Evolutionary conservation across 495 filamentous ascomycete species (phyloP).

Genomic region (Penicillium simplicissimum): DNA sequence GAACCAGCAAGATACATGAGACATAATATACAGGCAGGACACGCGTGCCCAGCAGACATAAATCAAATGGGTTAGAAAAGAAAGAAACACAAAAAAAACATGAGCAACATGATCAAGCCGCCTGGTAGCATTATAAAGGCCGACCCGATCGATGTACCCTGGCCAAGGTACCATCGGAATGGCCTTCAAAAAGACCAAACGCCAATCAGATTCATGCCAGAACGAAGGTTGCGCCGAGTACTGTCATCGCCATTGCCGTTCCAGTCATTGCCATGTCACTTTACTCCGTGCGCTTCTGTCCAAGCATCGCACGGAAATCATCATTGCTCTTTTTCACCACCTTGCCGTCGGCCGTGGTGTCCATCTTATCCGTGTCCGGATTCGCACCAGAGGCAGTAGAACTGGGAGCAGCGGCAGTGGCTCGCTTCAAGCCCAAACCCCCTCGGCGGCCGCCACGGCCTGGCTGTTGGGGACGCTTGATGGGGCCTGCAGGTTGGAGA

Average conservation of each 20-base stretch:
- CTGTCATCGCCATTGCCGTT: constrained; percentile 23
- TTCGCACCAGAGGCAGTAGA: constrained; percentile 17
- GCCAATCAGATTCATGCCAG: constrained; percentile 29
- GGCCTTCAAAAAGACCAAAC: constrained; percentile 17
- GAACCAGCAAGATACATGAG: constrained; percentile 22
- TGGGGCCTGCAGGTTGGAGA: constrained; percentile 52
- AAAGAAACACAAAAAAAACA: background rate
- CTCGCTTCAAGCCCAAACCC: constrained; percentile 58
- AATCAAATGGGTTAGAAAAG: constrained; percentile 5
- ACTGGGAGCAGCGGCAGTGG: constrained; percentile 16
- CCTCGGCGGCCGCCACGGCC: constrained; percentile 53
- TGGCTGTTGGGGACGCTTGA: constrained; percentile 59
- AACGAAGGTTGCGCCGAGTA: constrained; percentile 27
- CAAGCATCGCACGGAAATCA: constrained; percentile 82
- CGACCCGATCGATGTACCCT: constrained; percentile 10
- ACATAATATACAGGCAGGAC: constrained; percentile 36
- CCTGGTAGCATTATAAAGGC: constrained; percentile 11
- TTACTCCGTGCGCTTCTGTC: constrained; percentile 38
- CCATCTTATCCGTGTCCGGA: constrained; percentile 40
- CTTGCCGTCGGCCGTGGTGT: constrained; percentile 36
- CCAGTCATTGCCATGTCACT: constrained; percentile 19
- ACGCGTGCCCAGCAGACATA: constrained; percentile 12
- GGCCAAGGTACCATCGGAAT: constrained; percentile 10
- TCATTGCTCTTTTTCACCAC: constrained; percentile 72
- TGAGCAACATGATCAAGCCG: constrained; percentile 2